phyloP scores from a whole-genome alignment of 352 stramenopile genomes.

The Phytophthora sojae region DNA sequence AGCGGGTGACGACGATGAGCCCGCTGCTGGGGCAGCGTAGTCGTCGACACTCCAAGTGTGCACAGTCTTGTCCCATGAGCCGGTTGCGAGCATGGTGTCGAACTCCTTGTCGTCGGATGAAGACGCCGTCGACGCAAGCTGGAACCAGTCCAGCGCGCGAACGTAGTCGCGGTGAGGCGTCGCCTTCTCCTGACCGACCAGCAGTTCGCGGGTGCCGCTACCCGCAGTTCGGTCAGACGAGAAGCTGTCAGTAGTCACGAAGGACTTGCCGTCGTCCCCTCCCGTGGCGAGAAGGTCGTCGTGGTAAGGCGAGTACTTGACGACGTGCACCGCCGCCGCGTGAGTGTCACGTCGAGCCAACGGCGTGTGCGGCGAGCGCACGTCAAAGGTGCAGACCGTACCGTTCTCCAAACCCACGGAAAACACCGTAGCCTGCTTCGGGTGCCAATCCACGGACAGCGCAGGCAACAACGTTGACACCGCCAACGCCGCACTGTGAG shows the following conservation, averaged over 20 bases:
- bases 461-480: constrained; percentile 53
- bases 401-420: constrained; percentile 75
- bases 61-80: constrained; percentile 75
- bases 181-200: constrained; percentile 24
- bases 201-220: constrained; percentile 29
- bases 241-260: constrained; percentile 49
- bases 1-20: neutral
- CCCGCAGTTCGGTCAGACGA: constrained; percentile 21
- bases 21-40: constrained; percentile 17
- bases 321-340: constrained; percentile 54
- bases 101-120: constrained; percentile 8
- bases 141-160: constrained; percentile 72
- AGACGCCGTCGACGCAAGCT: constrained; percentile 17
- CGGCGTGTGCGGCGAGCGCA: constrained; percentile 51
- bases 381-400: constrained; percentile 72
- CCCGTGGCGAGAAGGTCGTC: constrained; percentile 67
- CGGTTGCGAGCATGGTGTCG: constrained; percentile 48
- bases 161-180: constrained; percentile 74
- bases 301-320: constrained; percentile 75
- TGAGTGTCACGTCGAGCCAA: constrained; percentile 54
- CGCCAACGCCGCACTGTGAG: constrained; percentile 44
- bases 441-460: constrained; percentile 78
- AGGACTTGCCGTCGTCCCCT: constrained; percentile 69
- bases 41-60: constrained; percentile 52
- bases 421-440: constrained; percentile 60